A percentile compares a stretch with the other conserved stretches of the same genome.
Conservation (phyloP, 129 eudicot species). For the Pseudognaphalium luteoalbum region DNA sequence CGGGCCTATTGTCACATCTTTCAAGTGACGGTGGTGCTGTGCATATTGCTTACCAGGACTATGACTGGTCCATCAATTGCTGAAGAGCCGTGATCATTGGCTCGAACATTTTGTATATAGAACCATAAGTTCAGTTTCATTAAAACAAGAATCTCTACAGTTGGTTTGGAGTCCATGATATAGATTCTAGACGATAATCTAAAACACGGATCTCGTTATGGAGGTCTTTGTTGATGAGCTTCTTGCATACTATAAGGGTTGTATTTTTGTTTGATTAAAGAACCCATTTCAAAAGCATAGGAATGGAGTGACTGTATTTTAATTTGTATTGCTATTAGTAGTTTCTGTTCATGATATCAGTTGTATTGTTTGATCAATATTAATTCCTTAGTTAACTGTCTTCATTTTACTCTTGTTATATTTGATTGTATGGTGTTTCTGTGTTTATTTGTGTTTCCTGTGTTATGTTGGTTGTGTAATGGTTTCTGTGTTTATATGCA, state of each 20-base stretch:
- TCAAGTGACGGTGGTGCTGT: conserved; percentile 69
- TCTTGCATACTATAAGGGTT: conserved; percentile 1
- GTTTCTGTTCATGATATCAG: neutral
- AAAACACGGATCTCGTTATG: conserved; percentile 8
- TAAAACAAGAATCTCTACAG: conserved; percentile 6
- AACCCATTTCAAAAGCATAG: conserved; percentile 40
- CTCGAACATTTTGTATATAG: conserved; percentile 28
- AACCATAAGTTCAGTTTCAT: conserved; percentile 20
- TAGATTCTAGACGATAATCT: conserved; percentile 19
- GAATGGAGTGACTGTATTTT: conserved; percentile 34
- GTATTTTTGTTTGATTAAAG: conserved; percentile 33
- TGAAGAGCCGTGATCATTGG: conserved; percentile 20
- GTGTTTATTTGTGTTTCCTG: too few relatives aligned
- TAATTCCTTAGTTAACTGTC: neutral
- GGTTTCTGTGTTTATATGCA: too few relatives aligned
- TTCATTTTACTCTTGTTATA: neutral
- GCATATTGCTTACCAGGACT: conserved; percentile 68
- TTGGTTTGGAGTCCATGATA: conserved; percentile 20
- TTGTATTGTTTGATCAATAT: neutral
- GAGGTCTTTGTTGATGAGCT: conserved; percentile 8
- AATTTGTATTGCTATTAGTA: neutral
- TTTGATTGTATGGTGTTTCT: too few relatives aligned
- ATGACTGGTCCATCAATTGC: conserved; percentile 76
- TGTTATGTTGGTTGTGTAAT: too few relatives aligned
- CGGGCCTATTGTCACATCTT: conserved; percentile 87